Percentiles rank a stretch among this genome's conserved stretches.
These are phyloP conservation scores for Cyberlindnera subsufficiens DNA, from an alignment of 805 yeast genomes.

Conservation along the genomic window DNA sequence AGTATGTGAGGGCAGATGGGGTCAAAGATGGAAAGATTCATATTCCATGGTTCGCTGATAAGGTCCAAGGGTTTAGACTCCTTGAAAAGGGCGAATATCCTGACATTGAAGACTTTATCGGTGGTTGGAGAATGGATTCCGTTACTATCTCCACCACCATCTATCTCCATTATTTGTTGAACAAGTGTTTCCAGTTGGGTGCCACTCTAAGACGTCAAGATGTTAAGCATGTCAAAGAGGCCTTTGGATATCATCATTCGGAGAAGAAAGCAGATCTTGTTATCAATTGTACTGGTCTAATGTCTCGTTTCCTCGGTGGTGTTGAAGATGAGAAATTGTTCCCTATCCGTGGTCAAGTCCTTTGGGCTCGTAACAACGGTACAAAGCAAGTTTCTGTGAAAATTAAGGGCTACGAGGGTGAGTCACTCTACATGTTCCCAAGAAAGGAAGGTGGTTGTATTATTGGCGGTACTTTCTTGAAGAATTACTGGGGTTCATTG, in stretches of 20 bases:
- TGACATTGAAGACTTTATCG: slow-evolving; percentile 20
- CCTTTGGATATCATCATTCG: slow-evolving; percentile 34
- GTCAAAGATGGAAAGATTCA: slow-evolving; percentile 11
- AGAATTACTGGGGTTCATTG: slow-evolving; percentile 26
- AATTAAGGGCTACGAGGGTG: slow-evolving; percentile 29
- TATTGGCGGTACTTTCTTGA: slow-evolving; percentile 47
- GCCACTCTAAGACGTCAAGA: slow-evolving; percentile 39
- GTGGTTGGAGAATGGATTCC: slow-evolving; percentile 46
- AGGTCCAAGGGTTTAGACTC: slow-evolving; percentile 34
- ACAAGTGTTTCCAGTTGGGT: slow-evolving; percentile 40
- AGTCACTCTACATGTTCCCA: slow-evolving; percentile 58
- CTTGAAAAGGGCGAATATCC: slow-evolving; percentile 29
- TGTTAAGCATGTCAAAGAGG: slow-evolving; percentile 42
- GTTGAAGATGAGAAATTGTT: slow-evolving; percentile 37
- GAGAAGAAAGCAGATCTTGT: slow-evolving; percentile 41
- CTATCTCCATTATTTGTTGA: slow-evolving; percentile 48
- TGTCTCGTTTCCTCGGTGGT: slow-evolving; percentile 39
- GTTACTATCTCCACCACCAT: slow-evolving; percentile 54
- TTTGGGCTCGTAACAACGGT: slow-evolving; percentile 29
- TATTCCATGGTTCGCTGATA: slow-evolving; percentile 44
- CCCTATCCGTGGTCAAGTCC: slow-evolving; percentile 58
- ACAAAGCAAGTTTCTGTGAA: slow-evolving; percentile 27
- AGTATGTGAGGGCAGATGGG: slow-evolving; percentile 11
- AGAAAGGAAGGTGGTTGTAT: slow-evolving; percentile 69
- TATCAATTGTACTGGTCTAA: slow-evolving; percentile 53